Base-by-base conservation (phyloP, 345 rosid species). In the Pseudoturritis turrita region DNA sequence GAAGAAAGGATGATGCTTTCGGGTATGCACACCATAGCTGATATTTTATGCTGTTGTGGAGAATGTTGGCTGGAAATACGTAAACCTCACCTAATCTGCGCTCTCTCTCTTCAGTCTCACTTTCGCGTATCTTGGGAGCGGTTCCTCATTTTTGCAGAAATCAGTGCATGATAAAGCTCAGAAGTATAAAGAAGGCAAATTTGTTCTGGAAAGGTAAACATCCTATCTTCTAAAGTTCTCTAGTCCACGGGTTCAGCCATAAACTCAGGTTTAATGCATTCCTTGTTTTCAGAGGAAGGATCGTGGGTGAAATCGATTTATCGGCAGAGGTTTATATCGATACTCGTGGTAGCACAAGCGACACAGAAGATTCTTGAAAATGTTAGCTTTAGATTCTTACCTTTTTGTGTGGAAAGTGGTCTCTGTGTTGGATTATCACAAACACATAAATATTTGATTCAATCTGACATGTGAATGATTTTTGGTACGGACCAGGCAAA, bases 11-110 rank as follows among this genome's bases (percentile, higher is more conserved):
- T 76, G 86, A 90, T 90, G 96, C 83, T 86, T 33, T 86, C 97
- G 2, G 91, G 98, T 54, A 51, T 87, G 85, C 96, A 92, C 37
- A 90, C 93, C 2, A 96, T 90, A 25, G 88, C 89, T 11, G 98
- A 92, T 75, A 78, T 85, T 41, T 92, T 81, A 82, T 92, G 98
- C 76, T 92, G 98, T 78, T 85, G 85, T 33, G 90, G 98, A 87
- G 66, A 86, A 82, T 52, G 86, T 90, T 70, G 98, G 98, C 77
- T 90, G 98, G 98, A 92, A 92, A 92, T 92, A 90, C 40, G 98
- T 90, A 74, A 87, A 58, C 54, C 50, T 57, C 72, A 49, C 72
- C 39, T 50, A 56, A 49, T 49, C 37, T 53, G 23, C n/a, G n/a
- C 51, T 54, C 18, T 26, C n/a, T n/a, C 52, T 8, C 45, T 36